A percentile compares a stretch with the other conserved stretches of the same genome.
phyloP scores from a whole-genome alignment of 2,329 filamentous ascomycete species.

The Cladosporium sp. region DNA sequence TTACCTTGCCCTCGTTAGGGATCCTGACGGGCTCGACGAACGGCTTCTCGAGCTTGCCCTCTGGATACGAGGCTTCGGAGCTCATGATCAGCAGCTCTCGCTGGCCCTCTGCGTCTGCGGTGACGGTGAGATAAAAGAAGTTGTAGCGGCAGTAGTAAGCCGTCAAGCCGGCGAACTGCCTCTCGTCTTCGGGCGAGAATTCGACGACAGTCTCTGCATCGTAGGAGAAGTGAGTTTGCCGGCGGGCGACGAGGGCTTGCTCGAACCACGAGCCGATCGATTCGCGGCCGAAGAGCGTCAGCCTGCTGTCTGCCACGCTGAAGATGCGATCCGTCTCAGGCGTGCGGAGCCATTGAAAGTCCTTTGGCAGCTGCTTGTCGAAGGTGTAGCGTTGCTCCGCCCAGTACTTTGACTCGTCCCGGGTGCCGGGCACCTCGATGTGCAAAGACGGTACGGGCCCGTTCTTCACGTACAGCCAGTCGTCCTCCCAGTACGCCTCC shows the following conservation, averaged over 20 bases:
- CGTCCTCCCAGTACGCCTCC: slow-evolving; percentile 44
- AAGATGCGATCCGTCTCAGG: slow-evolving; percentile 10
- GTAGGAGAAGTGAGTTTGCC: slow-evolving; percentile 11
- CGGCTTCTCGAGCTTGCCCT: slow-evolving; percentile 4
- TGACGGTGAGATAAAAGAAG: slow-evolving; percentile 9
- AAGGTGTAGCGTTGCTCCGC: slow-evolving; percentile 9
- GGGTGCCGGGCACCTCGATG: slow-evolving; percentile 7
- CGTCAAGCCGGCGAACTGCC: slow-evolving; percentile 10
- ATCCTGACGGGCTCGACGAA: slow-evolving; percentile 2
- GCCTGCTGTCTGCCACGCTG: background rate
- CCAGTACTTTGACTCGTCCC: slow-evolving; percentile 10
- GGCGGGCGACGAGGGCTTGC: slow-evolving; percentile 5
- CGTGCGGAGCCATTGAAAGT: slow-evolving; percentile 12
- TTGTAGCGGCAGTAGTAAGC: slow-evolving; percentile 13
- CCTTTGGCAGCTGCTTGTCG: slow-evolving; percentile 8
- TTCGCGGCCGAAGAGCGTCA: slow-evolving; percentile 3
- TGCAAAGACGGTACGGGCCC: slow-evolving; percentile 23
- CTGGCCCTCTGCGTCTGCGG: slow-evolving; percentile 7
- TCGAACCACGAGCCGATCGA: slow-evolving; percentile 10
- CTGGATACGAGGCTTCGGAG: slow-evolving; percentile 6
- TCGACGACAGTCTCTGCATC: slow-evolving; percentile 9
- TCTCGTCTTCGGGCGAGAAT: slow-evolving; percentile 8
- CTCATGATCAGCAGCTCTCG: slow-evolving; percentile 8
- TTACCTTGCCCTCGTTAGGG: slow-evolving; percentile 8
- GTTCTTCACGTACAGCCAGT: slow-evolving; percentile 48